These are phyloP conservation scores for Botrytis sinoallii DNA, from an alignment of 2,329 filamentous ascomycete species.

Conservation along the genomic window DNA sequence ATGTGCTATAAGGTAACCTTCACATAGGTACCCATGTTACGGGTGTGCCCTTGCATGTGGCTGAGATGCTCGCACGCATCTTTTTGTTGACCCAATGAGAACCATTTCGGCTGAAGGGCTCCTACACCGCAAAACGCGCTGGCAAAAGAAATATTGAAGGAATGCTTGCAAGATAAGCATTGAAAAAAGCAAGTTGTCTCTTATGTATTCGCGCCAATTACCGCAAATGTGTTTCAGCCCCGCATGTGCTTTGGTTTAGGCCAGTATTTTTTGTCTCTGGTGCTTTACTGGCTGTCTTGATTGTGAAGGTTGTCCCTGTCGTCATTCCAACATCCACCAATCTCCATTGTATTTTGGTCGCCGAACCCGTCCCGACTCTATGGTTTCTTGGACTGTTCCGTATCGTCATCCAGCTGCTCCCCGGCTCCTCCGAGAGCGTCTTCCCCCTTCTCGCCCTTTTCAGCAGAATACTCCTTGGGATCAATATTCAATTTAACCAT, in stretches of 20 bases:
- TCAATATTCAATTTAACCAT: slow-evolving; percentile 55
- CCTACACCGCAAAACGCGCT: slow-evolving; percentile 4
- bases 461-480: slow-evolving; percentile 30
- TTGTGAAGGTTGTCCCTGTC: neutral
- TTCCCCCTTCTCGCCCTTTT: slow-evolving; percentile 5
- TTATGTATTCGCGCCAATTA: slow-evolving; percentile 3
- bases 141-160: slow-evolving; percentile 13
- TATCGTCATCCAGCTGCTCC: slow-evolving; percentile 8
- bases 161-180: neutral
- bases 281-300: neutral
- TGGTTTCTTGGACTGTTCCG: slow-evolving; percentile 18
- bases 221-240: slow-evolving; percentile 6
- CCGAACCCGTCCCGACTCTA: slow-evolving; percentile 6
- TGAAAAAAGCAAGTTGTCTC: slow-evolving; percentile 1
- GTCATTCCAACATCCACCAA: neutral
- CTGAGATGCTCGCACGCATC: neutral
- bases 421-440: neutral
- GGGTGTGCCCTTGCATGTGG: slow-evolving; percentile 11
- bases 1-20: neutral
- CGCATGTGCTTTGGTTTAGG: neutral
- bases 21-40: neutral
- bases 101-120: neutral
- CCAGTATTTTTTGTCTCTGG: neutral
- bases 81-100: neutral
- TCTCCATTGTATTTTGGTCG: neutral